phyloP scores from a whole-genome alignment of 1,284 basidiomycete genomes.

The Wallemia mellicola region DNA sequence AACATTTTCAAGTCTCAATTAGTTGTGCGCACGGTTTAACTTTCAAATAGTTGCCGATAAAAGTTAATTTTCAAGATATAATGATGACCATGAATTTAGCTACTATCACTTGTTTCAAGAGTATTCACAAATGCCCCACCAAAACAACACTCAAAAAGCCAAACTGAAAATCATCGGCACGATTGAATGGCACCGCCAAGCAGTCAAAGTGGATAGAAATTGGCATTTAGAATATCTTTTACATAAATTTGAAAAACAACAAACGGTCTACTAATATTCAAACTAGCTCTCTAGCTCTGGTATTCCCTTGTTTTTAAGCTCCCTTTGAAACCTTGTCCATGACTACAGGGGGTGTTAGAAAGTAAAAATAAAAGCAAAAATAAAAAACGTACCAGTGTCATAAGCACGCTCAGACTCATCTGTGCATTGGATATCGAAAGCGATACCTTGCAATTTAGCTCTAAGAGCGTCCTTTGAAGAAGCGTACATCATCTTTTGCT shows the following conservation, averaged over 20 bases:
- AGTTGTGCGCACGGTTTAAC: too few relatives aligned
- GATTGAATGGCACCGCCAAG: too few relatives aligned
- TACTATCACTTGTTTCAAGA: too few relatives aligned
- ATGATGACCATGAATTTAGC: too few relatives aligned
- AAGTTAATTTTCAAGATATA: too few relatives aligned
- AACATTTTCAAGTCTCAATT: too few relatives aligned
- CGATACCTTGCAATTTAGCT: slow-evolving; percentile 36
- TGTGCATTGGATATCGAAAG: slow-evolving; percentile 61
- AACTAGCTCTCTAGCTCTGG: neutral
- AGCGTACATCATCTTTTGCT: slow-evolving; percentile 81
- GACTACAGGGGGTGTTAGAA: slow-evolving; percentile 7
- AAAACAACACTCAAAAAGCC: too few relatives aligned
- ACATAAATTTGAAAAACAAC: slow-evolving; percentile 1
- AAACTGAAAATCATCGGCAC: too few relatives aligned
- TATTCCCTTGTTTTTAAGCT: slow-evolving; percentile 2
- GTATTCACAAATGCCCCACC: too few relatives aligned
- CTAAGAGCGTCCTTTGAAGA: slow-evolving; percentile 68
- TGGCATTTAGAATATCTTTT: neutral
- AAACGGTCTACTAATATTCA: neutral
- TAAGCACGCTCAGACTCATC: slow-evolving; percentile 45
- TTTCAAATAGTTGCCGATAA: too few relatives aligned
- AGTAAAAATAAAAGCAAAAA: neutral
- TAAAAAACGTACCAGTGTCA: slow-evolving; percentile 33
- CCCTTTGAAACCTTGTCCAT: slow-evolving; percentile 10
- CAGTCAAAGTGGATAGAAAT: neutral